phyloP scores from a whole-genome alignment of 176 grass and related monocot species.

The Oryza meyeriana region DNA sequence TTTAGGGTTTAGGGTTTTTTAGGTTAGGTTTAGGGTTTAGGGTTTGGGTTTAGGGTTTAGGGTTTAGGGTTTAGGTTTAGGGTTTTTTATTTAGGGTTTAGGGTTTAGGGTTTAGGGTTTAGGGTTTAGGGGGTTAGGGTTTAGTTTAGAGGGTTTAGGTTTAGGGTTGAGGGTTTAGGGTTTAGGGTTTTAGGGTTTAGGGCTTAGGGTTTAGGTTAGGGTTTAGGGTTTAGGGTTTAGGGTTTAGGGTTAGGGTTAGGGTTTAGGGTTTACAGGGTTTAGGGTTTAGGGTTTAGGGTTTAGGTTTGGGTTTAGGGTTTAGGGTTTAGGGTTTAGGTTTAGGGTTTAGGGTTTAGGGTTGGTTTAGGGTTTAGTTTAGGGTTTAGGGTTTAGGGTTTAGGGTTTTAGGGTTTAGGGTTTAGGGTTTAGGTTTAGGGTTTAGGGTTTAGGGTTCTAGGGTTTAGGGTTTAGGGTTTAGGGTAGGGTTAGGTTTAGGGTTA shows the following conservation, averaged over 20 bases:
- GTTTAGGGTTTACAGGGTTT: background rate
- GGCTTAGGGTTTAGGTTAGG: background rate
- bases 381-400: background rate
- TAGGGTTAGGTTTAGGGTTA: background rate
- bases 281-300: slow-evolving; percentile 1
- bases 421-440: background rate
- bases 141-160: background rate
- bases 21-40: background rate
- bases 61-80: too few relatives aligned
- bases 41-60: background rate
- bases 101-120: background rate
- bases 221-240: background rate
- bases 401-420: background rate
- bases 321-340: background rate
- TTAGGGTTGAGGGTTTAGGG: background rate
- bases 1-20: background rate
- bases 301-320: background rate
- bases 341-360: background rate
- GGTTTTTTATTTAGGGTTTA: background rate
- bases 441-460: background rate
- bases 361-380: background rate
- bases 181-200: background rate
- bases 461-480: background rate
- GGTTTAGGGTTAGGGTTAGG: background rate
- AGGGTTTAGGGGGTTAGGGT: background rate